Conservation (phyloP, 2,329 filamentous ascomycete genomes). For the Rhytidhysteron rufulum region DNA sequence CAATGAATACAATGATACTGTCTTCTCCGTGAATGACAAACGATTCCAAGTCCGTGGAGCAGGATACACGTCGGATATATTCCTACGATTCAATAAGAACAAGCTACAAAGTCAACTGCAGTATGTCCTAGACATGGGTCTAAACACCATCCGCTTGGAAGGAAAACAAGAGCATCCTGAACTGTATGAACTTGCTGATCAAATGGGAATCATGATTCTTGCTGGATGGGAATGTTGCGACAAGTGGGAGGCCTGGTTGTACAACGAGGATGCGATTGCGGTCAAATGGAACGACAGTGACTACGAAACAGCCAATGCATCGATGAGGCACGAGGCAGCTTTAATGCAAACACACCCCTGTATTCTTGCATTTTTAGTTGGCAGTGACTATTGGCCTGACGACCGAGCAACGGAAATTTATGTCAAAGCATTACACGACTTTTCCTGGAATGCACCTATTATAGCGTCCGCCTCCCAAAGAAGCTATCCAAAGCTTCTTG, state of each 20-base stretch:
- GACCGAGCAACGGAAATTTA: slow-evolving; percentile 54
- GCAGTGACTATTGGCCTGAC: slow-evolving; percentile 63
- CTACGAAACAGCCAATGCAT: slow-evolving; percentile 52
- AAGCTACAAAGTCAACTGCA: slow-evolving; percentile 49
- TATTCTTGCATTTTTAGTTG: slow-evolving; percentile 56
- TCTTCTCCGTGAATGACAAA: slow-evolving; percentile 54
- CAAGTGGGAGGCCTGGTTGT: slow-evolving; percentile 63
- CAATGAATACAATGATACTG: slow-evolving; percentile 52
- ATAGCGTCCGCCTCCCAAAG: slow-evolving; percentile 55
- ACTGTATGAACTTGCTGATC: slow-evolving; percentile 57
- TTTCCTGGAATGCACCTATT: slow-evolving; percentile 56
- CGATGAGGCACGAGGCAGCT: slow-evolving; percentile 57
- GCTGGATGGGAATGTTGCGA: slow-evolving; percentile 65
- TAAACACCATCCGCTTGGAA: slow-evolving; percentile 62
- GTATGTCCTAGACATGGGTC: slow-evolving; percentile 57
- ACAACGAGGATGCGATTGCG: slow-evolving; percentile 52
- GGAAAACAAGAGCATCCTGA: slow-evolving; percentile 62
- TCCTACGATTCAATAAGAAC: slow-evolving; percentile 53
- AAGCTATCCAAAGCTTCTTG: slow-evolving; percentile 51
- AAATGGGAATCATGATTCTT: slow-evolving; percentile 59
- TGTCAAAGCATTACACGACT: slow-evolving; percentile 45
- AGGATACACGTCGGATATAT: slow-evolving; percentile 60
- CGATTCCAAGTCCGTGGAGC: slow-evolving; percentile 60
- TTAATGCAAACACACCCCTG: slow-evolving; percentile 60
- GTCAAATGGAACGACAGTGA: slow-evolving; percentile 51